These are phyloP conservation scores for Gastrolobium bilobum DNA, from an alignment of 306 rosid genomes.

Conservation along the genomic window DNA sequence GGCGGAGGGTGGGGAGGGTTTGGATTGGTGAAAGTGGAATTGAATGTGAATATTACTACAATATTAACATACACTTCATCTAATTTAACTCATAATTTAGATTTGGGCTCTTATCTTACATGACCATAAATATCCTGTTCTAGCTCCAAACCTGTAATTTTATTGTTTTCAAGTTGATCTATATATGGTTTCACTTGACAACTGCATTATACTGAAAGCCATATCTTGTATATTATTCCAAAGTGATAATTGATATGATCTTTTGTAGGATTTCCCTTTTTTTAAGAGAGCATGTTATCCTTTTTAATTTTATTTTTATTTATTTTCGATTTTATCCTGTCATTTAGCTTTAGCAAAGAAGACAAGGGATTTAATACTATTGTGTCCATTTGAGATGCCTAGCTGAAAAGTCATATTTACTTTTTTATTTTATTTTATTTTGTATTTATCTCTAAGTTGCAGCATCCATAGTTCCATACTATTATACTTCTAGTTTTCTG, in stretches of 20 bases:
- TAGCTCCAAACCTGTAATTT: slow-evolving; percentile 20
- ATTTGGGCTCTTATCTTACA: neutral
- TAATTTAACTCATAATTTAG: neutral
- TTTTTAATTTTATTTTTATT: neutral
- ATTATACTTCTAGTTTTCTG: neutral
- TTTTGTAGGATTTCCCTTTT: neutral
- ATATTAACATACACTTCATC: neutral
- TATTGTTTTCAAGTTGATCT: slow-evolving; percentile 7
- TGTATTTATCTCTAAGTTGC: neutral
- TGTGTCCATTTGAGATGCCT: slow-evolving; percentile 8
- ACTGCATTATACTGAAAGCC: slow-evolving; percentile 22
- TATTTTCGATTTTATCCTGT: neutral
- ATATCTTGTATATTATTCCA: slow-evolving; percentile 2
- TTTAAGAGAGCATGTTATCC: neutral
- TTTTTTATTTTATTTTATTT: neutral
- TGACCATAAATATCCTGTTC: neutral
- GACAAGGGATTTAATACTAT: too few relatives aligned
- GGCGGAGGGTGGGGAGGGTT: neutral
- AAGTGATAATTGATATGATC: slow-evolving; percentile 8
- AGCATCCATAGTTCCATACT: neutral
- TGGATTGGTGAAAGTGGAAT: slow-evolving; percentile 30
- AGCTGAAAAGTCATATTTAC: neutral
- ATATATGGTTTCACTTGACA: neutral
- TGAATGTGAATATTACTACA: neutral
- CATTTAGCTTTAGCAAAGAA: too few relatives aligned